These are phyloP conservation scores for Geoglossum cookeanum DNA, from an alignment of 2,329 filamentous ascomycete species.

Conservation along the genomic window DNA sequence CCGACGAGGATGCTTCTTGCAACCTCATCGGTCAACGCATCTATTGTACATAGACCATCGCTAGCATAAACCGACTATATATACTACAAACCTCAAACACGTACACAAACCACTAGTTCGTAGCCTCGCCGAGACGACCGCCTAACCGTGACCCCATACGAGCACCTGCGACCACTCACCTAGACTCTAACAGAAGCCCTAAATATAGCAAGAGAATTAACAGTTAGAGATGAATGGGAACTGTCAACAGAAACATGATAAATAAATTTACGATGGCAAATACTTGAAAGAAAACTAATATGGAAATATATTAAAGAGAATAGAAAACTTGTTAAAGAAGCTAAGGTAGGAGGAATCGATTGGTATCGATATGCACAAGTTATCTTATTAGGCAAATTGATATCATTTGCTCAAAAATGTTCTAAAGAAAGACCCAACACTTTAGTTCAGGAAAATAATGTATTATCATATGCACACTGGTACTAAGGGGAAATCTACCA, in stretches of 20 bases:
- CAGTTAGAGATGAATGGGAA: background rate
- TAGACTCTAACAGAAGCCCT: too few species aligned
- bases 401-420: background rate
- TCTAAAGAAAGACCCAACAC: background rate
- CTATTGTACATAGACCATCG: too few species aligned
- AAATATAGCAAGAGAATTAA: background rate
- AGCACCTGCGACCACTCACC: too few species aligned
- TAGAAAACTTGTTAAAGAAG: background rate
- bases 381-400: background rate
- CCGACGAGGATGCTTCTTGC: too few species aligned
- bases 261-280: background rate
- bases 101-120: too few species aligned
- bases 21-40: too few species aligned
- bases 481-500: background rate
- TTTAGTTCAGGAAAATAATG: background rate
- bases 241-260: background rate
- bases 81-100: too few species aligned
- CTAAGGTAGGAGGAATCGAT: background rate
- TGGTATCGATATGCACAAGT: background rate
- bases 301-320: background rate
- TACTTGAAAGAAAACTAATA: background rate
- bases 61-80: too few species aligned
- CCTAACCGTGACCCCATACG: too few species aligned
- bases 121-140: too few species aligned
- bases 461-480: background rate